Conservation (phyloP, 805 yeast species). For the Candida incommunis region DNA sequence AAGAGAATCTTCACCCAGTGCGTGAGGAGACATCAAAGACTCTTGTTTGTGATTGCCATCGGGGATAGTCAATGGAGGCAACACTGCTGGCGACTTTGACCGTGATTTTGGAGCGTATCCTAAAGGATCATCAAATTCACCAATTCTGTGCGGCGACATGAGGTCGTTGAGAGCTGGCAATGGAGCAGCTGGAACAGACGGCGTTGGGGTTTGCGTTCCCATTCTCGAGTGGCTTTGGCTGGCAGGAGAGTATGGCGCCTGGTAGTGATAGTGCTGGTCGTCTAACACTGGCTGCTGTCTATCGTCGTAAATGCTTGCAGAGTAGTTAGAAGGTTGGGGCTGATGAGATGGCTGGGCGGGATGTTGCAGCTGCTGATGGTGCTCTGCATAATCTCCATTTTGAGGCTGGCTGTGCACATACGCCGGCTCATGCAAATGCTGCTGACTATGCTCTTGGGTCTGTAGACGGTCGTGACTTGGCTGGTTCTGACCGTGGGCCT, state of each 20-base stretch:
- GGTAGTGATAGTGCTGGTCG: no score
- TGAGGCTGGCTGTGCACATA: not conserved
- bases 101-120: not conserved
- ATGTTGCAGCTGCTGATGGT: not conserved
- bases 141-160: not conserved
- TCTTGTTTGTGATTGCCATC: not conserved
- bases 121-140: not conserved
- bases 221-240: not conserved
- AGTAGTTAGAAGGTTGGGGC: not conserved
- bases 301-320: conserved; percentile 1
- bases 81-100: not conserved
- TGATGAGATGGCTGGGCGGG: not conserved
- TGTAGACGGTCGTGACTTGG: not conserved
- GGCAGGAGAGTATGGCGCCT: no score
- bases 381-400: not conserved
- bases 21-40: not conserved
- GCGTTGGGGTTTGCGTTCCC: not conserved
- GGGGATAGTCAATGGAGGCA: not conserved
- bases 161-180: not conserved
- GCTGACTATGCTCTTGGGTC: not conserved
- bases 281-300: not conserved
- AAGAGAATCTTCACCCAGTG: not conserved
- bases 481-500: not conserved
- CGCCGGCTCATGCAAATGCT: not conserved
- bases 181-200: not conserved